These are phyloP conservation scores for Haplosporangium gracile DNA, from an alignment of 192 early-diverging fungal species.

Conservation along the genomic window DNA sequence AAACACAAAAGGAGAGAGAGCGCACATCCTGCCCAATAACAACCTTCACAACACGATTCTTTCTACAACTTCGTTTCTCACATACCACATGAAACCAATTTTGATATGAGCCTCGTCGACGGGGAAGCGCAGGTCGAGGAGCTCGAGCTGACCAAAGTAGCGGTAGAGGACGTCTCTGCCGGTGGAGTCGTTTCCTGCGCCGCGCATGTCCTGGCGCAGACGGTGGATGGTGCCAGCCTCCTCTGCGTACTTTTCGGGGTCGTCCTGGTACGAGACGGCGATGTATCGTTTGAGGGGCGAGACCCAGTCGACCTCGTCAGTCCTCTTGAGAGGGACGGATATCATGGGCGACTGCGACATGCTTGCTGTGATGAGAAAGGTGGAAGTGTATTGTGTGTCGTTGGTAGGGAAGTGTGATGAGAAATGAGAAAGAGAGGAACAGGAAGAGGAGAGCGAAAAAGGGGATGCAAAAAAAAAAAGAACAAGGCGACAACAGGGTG, in stretches of 20 bases:
- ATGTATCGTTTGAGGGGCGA: constrained; percentile 90
- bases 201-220: constrained; percentile 95
- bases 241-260: constrained; percentile 89
- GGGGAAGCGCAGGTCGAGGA: constrained; percentile 93
- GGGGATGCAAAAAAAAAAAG: neutral
- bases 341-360: constrained; percentile 70
- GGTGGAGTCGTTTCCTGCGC: constrained; percentile 93
- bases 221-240: constrained; percentile 91
- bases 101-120: constrained; percentile 94
- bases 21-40: neutral
- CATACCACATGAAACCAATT: constrained; percentile 91
- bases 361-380: constrained; percentile 7
- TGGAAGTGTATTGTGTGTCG: neutral
- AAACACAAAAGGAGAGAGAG: constrained; percentile 1
- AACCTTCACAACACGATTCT: neutral
- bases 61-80: neutral
- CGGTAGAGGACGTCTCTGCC: constrained; percentile 95
- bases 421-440: neutral
- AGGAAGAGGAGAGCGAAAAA: neutral
- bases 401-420: neutral
- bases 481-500: constrained; percentile 15
- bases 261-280: constrained; percentile 86
- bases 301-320: constrained; percentile 94
- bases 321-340: constrained; percentile 84
- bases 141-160: constrained; percentile 97